Base-by-base conservation (phyloP, 2,329 filamentous ascomycete genomes). In the Pseudocercospora eumusae region DNA sequence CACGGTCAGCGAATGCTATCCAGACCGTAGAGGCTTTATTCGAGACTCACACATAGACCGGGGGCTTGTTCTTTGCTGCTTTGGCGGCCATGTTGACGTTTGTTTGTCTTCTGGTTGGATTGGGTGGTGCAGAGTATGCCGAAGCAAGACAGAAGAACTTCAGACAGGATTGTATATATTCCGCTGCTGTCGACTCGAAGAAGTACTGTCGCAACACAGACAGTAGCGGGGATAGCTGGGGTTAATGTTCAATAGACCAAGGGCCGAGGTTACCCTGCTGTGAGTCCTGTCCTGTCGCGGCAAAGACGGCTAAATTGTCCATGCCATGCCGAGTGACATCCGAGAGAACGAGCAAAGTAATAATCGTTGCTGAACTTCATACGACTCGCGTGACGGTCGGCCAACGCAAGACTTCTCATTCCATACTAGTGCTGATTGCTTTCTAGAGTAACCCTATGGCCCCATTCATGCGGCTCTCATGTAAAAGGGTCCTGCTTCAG, bases 1-100 rank as follows among this genome's bases (percentile, higher is more conserved):
- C 28, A 98, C 18, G 36, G 33, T 61, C 47, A 61, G 59, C 45
- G 33, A 36, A 5, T 36, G 33, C 13, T 2, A 27, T 23, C 27
- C 8, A 3, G 25, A 45, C 11, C 2, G 10, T 31, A 40, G 8
- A 15, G 11, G 4, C n/a, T 40, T 33, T 27, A 11, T 56, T 42
- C 15, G 53, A 40, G 53, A 23, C 25, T 57, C 15, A 20, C 33
- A 54, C 36, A 56, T 54, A 47, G 52, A 63, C 61, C 57, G 63
- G 63, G 55, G 66, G 57, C 63, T 66, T 68, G 57, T 68, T 66
- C 66, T 68, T 68, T 57, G 59, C 64, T 68, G 66, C 66, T 64
- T 63, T 65, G 59, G 62, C 63, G 52, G 67, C 66, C 67, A 69
- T 69, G 47, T 21, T 65, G 64, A 57, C 56, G 44, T n/a, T n/a